phyloP scores from a whole-genome alignment of 2,329 filamentous ascomycete species.

The Mollisia scopiformis region DNA sequence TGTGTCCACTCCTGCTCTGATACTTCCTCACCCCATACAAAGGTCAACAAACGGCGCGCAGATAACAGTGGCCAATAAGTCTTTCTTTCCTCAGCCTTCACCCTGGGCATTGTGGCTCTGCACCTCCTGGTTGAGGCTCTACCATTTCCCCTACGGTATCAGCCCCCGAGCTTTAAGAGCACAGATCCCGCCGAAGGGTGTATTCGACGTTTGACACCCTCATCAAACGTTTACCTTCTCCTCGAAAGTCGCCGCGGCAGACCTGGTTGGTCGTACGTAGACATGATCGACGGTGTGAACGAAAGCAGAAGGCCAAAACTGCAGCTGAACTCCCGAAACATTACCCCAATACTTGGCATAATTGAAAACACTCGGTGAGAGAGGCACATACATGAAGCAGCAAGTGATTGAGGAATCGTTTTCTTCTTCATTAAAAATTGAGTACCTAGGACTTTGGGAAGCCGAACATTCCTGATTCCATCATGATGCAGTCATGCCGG shows the following conservation, averaged over 20 bases:
- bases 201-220: neutral
- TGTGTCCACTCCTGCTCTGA: too few relatives aligned
- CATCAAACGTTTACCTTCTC: neutral
- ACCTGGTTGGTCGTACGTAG: neutral
- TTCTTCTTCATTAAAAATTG: too few relatives aligned
- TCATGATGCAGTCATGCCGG: neutral
- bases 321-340: slow-evolving; percentile 10
- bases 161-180: neutral
- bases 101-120: neutral
- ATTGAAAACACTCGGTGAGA: too few relatives aligned
- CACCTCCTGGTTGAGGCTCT: neutral
- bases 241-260: neutral
- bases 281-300: neutral
- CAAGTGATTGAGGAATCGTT: neutral
- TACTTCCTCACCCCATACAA: too few relatives aligned
- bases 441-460: neutral
- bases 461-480: neutral
- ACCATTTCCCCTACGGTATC: neutral
- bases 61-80: too few relatives aligned
- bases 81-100: neutral
- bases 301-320: neutral
- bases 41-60: too few relatives aligned
- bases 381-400: neutral
- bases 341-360: too few relatives aligned
- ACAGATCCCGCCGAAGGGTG: neutral